Conservation (phyloP, 2,329 filamentous ascomycete species). For the Apiospora aurea region DNA sequence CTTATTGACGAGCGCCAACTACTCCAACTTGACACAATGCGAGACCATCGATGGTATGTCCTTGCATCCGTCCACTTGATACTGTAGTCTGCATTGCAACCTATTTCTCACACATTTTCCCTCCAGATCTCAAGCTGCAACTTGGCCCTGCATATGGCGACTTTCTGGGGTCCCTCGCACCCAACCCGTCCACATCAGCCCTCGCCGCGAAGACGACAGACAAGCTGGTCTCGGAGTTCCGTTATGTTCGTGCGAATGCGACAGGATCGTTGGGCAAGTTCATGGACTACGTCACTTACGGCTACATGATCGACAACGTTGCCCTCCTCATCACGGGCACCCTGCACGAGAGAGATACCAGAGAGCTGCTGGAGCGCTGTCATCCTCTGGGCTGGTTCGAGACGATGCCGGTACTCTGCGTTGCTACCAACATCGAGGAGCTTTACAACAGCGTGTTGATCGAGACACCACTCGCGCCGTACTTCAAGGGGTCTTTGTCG, state of each 20-base stretch:
- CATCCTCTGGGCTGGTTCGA: conserved; percentile 99
- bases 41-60: conserved; percentile 90
- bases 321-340: conserved; percentile 97
- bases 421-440: conserved; percentile 98
- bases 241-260: conserved; percentile 93
- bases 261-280: conserved; percentile 91
- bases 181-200: conserved; percentile 94
- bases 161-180: conserved; percentile 90
- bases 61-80: not conserved
- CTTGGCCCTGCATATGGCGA: conserved; percentile 97
- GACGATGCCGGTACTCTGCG: conserved; percentile 96
- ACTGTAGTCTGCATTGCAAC: not conserved
- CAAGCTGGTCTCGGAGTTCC: conserved; percentile 96
- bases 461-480: conserved; percentile 93
- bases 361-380: conserved; percentile 92
- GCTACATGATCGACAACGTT: conserved; percentile 99
- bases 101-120: not conserved
- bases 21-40: conserved; percentile 96
- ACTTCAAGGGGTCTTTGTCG: conserved; percentile 96
- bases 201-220: conserved; percentile 96
- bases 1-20: conserved; percentile 88
- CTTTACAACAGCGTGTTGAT: conserved; percentile 98
- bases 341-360: conserved; percentile 94
- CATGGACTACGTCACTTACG: conserved; percentile 98
- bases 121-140: conserved; percentile 92